Base-by-base conservation (phyloP, 371 early-diverging fungal genomes). In the Vairimorpha necatrix region DNA sequence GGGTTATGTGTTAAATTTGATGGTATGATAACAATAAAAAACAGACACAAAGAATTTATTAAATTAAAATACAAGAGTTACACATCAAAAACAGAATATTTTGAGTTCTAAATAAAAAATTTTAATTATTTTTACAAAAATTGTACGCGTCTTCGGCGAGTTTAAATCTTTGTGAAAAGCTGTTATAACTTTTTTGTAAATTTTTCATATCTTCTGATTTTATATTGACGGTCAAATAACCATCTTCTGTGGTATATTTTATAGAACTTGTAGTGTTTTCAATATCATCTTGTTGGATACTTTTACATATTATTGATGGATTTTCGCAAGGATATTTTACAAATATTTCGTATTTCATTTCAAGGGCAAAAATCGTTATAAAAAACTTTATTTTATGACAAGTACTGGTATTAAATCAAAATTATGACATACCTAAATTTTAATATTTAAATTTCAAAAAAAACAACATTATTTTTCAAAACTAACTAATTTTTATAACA, bases 1-100 rank as follows among this genome's bases (percentile, higher is more conserved):
- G 81, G 81, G 0, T 14, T 66, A 33, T 70, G 71, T n/a, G 33
- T 36, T 16, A 47, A 69, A 22, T 32, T 71, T 48, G 81, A 81
- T 73, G 81, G 81, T 28, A 71, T 16, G 7, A 66, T 81, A 16
- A 42, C 30, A 14, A 46, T 81, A 22, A 58, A 70, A 28, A 54
- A 20, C 22, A 39, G 79, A 48, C 56, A 46, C 14, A 58, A 50
- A 47, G 42, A 58, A 22, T 76, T 62, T 47, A 13, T 16, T 4
- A 42, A 69, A 30, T 24, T 69, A 16, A 78, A 74, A 50, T 81
- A 81, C 38, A 81, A 81, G 56, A 28, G 78, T 0, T 14, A 36
- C 18, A 53, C 32, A 16, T 22, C 46, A 32, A 67, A 33, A 30
- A 66, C 36, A 20, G 58, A 32, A 1, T 78, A 78, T 67, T 77